These are phyloP conservation scores for Mycena crocata DNA, from an alignment of 768 basidiomycete species.

Conservation along the genomic window DNA sequence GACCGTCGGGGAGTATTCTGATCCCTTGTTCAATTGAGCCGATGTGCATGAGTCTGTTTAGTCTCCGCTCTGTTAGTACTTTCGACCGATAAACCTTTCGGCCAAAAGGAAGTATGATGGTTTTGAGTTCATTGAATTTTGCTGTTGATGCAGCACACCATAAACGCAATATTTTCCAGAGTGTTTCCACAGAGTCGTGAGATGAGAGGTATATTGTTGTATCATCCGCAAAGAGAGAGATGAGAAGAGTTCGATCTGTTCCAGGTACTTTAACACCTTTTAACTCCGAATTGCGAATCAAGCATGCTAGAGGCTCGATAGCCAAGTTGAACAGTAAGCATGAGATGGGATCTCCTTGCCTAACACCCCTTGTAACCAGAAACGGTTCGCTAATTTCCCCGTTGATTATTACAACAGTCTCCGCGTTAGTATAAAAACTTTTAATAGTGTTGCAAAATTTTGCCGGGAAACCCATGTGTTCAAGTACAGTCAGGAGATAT, in stretches of 20 bases:
- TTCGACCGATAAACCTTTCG: background rate
- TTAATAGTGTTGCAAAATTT: background rate
- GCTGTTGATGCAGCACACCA: constrained; percentile 56
- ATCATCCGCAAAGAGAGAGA: too few relatives aligned
- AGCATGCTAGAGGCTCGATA: too few relatives aligned
- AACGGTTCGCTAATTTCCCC: too few relatives aligned
- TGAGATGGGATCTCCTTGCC: too few relatives aligned
- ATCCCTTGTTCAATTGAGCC: background rate
- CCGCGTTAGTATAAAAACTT: background rate
- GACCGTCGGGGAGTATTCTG: background rate
- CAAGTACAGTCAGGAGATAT: too few relatives aligned
- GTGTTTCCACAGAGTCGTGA: too few relatives aligned
- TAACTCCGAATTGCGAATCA: too few relatives aligned
- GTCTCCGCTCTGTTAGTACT: background rate
- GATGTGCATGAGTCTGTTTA: background rate
- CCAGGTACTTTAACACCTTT: too few relatives aligned
- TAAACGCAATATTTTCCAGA: constrained; percentile 36
- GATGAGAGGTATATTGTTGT: too few relatives aligned
- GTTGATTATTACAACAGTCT: constrained; percentile 3
- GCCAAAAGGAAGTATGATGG: background rate
- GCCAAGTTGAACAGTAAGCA: too few relatives aligned
- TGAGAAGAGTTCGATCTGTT: too few relatives aligned
- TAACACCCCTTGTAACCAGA: too few relatives aligned
- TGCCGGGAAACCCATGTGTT: background rate
- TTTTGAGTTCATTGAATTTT: constrained; percentile 55